Evolutionary conservation across 2,329 filamentous ascomycete genomes (phyloP), one percentile per base, ranked within the genome.

Genomic region (Sarocladiaceae sp.): DNA sequence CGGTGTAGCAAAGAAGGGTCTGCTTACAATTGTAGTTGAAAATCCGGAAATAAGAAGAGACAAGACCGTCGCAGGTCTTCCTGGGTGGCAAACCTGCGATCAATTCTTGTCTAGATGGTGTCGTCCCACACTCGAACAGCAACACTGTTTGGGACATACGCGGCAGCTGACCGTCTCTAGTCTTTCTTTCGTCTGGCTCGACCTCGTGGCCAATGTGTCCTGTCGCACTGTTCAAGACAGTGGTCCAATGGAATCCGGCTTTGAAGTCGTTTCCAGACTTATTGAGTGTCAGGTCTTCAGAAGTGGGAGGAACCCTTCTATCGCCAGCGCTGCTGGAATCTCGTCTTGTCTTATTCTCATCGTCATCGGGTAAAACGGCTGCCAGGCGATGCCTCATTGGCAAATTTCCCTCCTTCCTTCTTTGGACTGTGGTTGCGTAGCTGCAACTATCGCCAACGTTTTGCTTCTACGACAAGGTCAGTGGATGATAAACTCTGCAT

Each of bases 11-110:
- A n/a, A n/a, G 7, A n/a, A 10, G 5, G 5, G 15, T 8, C 6
- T 36, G 6, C 33, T 36, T 36, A 36, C 33, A 36, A 5, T 5
- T n/a, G 33, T 36, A 17, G 15, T n/a, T 17, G 5, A 36, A n/a
- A 5, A 36, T 5, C 8, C 18, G 33, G 15, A 36, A 36, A 36
- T 36, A 36, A n/a, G 33, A 8, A 12, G 33, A 36, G 15, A 36
- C 15, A 12, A 36, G 33, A n/a, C 15, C 33, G 18, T 36, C 33
- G 15, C 33, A 36, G 18, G 15, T 36, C 33, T 36, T 36, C 70
- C 56, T 48, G 12, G 44, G 20, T 7, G 44, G 44, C 26, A 48
- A 28, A 15, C 22, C 26, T 4, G 44, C 25, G 23, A 48, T 29
- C 22, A 48, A 10, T 12, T 48, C 44, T 25, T 48, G 28, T 18